Evolutionary conservation across 352 stramenopile species (phyloP), one percentile per base, ranked within the genome.

Genomic region (Plasmopara muralis): DNA sequence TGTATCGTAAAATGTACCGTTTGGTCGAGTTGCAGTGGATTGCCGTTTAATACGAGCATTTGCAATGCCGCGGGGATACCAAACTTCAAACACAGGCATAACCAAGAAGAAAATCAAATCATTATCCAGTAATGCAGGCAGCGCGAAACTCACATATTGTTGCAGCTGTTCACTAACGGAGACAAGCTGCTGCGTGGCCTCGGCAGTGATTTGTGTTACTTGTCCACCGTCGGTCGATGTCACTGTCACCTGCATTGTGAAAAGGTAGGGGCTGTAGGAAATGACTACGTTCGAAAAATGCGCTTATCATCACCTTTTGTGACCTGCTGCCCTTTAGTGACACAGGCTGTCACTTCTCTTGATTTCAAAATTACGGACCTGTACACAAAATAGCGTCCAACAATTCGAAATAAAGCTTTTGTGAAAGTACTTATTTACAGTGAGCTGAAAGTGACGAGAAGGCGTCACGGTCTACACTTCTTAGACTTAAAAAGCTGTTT

Each of bases 21-120:
- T 35, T 76, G 47, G 8, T 81, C 67, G n/a, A 72, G 51, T 30
- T 55, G 64, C 25, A 91, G 20, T 5, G 77, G 74, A 12, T 67
- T 74, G 13, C 80, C 74, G 38, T 93, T 67, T 12, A 85, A 66
- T 14, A 91, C 60, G 3, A 92, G 64, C 49, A 86, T 62, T 60
- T 91, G 79, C 0, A 52, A 56, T 2, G 51, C 66, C 6, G 58
- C 45, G 6, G 80, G 67, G 43, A 91, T 85, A 8, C 74, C 68
- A 62, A 90, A 87, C 81, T 93, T 40, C 13, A 41, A 64, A 13
- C 41, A 57, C 44, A 41, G 37, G 8, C 49, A 34, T 30, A 16
- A 31, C 53, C 10, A 57, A 35, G 41, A 39, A 34, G 5, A 28
- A 14, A 15, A 30, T 49, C 42, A 33, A 9, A 54, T 30, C 34